Evolutionary conservation across 1,284 basidiomycete genomes (phyloP), one percentile per base, ranked within the genome.

Genomic region (Cryptococcus sp.): DNA sequence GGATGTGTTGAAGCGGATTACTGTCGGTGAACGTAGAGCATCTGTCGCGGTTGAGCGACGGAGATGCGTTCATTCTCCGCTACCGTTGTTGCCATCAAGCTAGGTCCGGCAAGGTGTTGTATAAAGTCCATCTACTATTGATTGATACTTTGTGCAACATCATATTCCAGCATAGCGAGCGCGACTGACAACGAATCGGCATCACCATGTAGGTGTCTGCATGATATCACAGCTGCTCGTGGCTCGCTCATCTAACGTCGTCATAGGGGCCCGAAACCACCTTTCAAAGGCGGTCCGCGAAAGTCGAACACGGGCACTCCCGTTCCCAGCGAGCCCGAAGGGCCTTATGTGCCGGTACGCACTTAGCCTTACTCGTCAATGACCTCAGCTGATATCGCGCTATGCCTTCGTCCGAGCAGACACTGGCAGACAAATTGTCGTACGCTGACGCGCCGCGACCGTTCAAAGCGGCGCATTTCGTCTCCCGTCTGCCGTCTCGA

Each of bases 381-480:
- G 41, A n/a, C n/a, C n/a, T n/a, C 38, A 47, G 41, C 16, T 44
- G 16, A 44, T 13, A 44, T 20, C 31, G 15, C 0, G 15, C 45
- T 22, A n/a, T n/a, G n/a, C 50, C 50, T 53, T 17, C 31, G 17
- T 19, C 44, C 25, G 5, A 5, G 17, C 39, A 70, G 72, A 59
- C 69, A 11, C 54, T 69, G 13, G 71, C 69, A 19, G 78, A 79
- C 40, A 49, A 64, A 38, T 68, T 78, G 15, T 73, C 68, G 53
- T 78, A 71, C 59, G 68, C 67, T 54, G 73, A 77, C 50, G 41
- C 59, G 17, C 73, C 77, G 1, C 67, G 74, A 8, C 73, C 76
- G 4, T 80, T 78, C 71, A 77, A 77, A 59, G 62, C 63, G 51
- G 44, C 71, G 0, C 54, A 60, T 50, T 78, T 75, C 48, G 50